Conservation (phyloP, 257 asterid species). For the Ehretia macrophylla region DNA sequence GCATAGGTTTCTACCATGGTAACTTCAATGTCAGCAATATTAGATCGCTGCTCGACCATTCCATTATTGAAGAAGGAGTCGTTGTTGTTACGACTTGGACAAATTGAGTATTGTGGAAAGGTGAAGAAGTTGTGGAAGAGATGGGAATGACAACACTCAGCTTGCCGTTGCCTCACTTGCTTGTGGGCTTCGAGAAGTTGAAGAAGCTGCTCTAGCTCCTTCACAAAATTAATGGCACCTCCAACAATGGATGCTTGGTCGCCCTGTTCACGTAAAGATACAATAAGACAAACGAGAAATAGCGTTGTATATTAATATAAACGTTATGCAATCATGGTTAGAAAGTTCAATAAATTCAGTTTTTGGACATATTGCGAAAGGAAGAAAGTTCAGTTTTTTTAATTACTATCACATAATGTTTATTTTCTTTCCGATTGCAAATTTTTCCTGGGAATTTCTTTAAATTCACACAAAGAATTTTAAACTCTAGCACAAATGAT, state of each 20-base stretch:
- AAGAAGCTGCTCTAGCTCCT: conserved; percentile 60
- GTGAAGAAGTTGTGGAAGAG: conserved; percentile 19
- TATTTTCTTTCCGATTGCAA: too few relatives aligned
- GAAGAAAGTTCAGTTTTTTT: too few relatives aligned
- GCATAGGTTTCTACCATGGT: conserved; percentile 63
- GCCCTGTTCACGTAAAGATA: conserved; percentile 30
- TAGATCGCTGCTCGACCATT: conserved; percentile 23
- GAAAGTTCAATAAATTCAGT: too few relatives aligned
- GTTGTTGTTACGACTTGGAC: neutral
- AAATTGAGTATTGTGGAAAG: conserved; percentile 30
- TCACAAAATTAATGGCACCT: conserved; percentile 57
- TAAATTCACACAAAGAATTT: too few relatives aligned
- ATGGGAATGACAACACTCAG: neutral
- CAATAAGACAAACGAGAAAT: too few relatives aligned
- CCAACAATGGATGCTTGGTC: conserved; percentile 82
- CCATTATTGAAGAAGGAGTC: conserved; percentile 3
- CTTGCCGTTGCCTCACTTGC: conserved; percentile 13
- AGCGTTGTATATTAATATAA: too few relatives aligned
- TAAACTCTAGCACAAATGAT: too few relatives aligned
- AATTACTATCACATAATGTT: too few relatives aligned
- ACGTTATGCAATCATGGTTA: too few relatives aligned
- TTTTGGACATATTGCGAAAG: too few relatives aligned
- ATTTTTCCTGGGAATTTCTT: too few relatives aligned
- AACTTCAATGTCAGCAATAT: conserved; percentile 58
- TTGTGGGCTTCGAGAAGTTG: conserved; percentile 46